Conservation (phyloP, 768 basidiomycete species). For the Boletus fagicola region DNA sequence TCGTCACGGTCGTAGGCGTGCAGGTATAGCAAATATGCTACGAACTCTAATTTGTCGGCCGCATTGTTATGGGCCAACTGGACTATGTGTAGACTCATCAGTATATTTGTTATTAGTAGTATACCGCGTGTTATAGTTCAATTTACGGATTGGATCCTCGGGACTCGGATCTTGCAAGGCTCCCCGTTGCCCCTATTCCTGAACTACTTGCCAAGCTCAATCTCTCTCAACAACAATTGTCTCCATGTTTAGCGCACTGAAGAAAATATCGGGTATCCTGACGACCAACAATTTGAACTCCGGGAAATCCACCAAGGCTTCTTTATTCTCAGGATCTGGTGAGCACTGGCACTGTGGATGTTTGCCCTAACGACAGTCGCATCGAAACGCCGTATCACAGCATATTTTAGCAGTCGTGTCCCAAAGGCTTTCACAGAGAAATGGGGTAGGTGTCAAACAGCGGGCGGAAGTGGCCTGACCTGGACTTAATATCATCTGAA, state of each 20-base stretch:
- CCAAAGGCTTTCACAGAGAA: conserved; percentile 19
- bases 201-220: not conserved
- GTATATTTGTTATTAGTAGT: too few species aligned
- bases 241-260: conserved; percentile 15
- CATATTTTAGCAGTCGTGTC: conserved; percentile 30
- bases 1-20: not conserved
- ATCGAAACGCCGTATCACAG: conserved; percentile 8
- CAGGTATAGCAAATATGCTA: not conserved
- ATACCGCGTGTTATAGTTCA: too few species aligned
- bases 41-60: not conserved
- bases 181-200: too few species aligned
- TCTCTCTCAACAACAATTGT: not conserved
- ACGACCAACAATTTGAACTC: not conserved
- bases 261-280: conserved; percentile 2
- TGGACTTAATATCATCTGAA: not conserved
- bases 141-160: too few species aligned
- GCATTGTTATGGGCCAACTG: not conserved
- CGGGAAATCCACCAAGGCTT: not conserved
- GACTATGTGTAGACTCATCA: not conserved
- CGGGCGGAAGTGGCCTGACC: not conserved
- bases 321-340: conserved; percentile 28
- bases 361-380: not conserved
- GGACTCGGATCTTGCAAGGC: not conserved
- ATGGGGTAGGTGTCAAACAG: conserved; percentile 22
- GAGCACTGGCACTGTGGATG: not conserved